A percentile compares a stretch with the other conserved stretches of the same genome.
Conservation (phyloP, 2,329 filamentous ascomycete species). For the Graphium sp. region DNA sequence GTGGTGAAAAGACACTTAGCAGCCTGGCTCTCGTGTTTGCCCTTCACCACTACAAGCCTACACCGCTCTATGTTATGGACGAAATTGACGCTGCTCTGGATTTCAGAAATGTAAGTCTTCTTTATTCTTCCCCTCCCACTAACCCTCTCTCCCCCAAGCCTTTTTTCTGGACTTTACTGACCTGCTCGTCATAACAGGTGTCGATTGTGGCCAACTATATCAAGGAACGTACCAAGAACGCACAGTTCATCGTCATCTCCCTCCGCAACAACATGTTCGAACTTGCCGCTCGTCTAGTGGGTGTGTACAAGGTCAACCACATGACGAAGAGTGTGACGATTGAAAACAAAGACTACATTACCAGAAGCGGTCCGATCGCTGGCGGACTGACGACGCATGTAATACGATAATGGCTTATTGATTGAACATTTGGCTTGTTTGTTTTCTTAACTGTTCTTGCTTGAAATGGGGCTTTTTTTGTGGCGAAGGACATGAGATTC, state of each 20-base stretch:
- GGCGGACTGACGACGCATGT: too few species aligned
- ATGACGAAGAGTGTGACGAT: constrained; percentile 92
- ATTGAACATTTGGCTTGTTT: too few species aligned
- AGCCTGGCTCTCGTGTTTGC: constrained; percentile 94
- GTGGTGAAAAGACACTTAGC: constrained; percentile 93
- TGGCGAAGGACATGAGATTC: too few species aligned
- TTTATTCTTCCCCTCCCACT: constrained; percentile 1
- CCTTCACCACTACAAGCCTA: constrained; percentile 94
- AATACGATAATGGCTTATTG: too few species aligned
- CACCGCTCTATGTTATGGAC: constrained; percentile 97
- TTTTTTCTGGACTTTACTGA: constrained; percentile 1
- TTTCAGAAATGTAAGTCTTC: constrained; percentile 75
- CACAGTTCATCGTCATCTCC: constrained; percentile 97
- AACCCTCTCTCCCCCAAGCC: neutral
- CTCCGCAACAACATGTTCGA: constrained; percentile 99
- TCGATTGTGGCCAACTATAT: constrained; percentile 98
- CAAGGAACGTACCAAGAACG: constrained; percentile 97
- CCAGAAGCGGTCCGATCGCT: constrained; percentile 9
- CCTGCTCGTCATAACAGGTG: constrained; percentile 40
- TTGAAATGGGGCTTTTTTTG: too few species aligned
- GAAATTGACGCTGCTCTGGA: constrained; percentile 97
- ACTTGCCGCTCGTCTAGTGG: constrained; percentile 82
- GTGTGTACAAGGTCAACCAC: constrained; percentile 98
- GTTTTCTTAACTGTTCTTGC: too few species aligned
- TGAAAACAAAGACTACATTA: constrained; percentile 66